Conservation (phyloP, 2,329 filamentous ascomycete species). For the Cladophialophora bantiana region DNA sequence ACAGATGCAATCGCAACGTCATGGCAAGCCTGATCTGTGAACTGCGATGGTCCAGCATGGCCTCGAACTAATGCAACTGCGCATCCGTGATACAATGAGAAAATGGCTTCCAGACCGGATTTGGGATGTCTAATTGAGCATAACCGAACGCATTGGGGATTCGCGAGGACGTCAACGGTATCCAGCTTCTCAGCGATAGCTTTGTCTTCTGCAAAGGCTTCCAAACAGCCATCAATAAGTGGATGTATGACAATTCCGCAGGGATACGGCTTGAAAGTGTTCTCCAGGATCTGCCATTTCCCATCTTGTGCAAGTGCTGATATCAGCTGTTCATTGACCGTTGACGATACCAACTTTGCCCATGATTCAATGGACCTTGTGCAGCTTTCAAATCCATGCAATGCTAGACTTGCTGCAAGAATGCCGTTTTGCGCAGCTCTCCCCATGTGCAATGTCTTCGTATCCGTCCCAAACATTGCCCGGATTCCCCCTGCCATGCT, state of each 20-base stretch:
- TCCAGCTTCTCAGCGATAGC: constrained; percentile 46
- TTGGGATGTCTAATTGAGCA: constrained; percentile 59
- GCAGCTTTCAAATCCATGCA: constrained; percentile 58
- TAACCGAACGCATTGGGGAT: constrained; percentile 61
- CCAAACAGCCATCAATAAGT: constrained; percentile 59
- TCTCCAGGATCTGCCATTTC: constrained; percentile 60
- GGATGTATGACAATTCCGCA: constrained; percentile 66
- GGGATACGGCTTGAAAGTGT: constrained; percentile 64
- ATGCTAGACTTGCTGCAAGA: constrained; percentile 54
- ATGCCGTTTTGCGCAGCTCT: constrained; percentile 61
- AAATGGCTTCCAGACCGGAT: constrained; percentile 61
- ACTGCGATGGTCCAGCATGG: constrained; percentile 59
- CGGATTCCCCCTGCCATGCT: constrained; percentile 62
- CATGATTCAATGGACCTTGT: constrained; percentile 58
- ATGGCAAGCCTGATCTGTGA: constrained; percentile 56
- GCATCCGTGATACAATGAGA: constrained; percentile 63
- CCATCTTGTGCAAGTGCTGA: constrained; percentile 9
- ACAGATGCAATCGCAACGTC: constrained; percentile 50
- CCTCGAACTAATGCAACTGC: constrained; percentile 59
- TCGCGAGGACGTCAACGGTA: constrained; percentile 53
- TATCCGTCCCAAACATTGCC: constrained; percentile 63
- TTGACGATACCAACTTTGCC: constrained; percentile 58
- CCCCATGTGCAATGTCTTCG: constrained; percentile 62
- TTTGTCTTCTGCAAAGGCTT: constrained; percentile 46
- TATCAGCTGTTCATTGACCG: constrained; percentile 49